phyloP scores from a whole-genome alignment of 257 asterid genomes.

The Nicotiana tomentosiformis region DNA sequence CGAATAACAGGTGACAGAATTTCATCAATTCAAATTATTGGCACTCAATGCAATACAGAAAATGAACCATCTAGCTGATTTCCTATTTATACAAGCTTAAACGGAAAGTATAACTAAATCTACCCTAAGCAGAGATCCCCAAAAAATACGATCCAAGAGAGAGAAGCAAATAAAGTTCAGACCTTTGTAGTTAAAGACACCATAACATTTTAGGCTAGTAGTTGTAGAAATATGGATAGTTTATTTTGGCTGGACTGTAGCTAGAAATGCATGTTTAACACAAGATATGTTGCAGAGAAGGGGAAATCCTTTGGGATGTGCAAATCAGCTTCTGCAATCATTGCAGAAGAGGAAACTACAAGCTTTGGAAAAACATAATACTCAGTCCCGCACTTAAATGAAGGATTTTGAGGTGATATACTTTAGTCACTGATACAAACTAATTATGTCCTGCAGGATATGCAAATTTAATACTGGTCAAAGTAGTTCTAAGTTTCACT shows the following conservation, averaged over 20 bases:
- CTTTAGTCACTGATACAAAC: neutral
- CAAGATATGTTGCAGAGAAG: too few species aligned
- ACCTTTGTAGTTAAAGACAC: neutral
- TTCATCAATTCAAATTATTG: neutral
- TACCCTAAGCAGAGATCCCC: neutral
- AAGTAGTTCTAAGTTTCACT: neutral
- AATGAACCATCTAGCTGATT: neutral
- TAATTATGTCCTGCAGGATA: neutral
- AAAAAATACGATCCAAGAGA: neutral
- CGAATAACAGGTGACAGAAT: neutral
- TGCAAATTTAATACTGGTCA: neutral
- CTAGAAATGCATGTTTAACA: too few species aligned
- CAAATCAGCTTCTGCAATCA: neutral
- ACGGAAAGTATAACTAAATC: neutral
- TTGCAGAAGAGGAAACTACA: neutral
- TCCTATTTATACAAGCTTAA: neutral
- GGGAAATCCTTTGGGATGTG: neutral
- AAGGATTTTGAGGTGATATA: neutral
- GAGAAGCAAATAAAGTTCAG: neutral
- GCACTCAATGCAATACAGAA: neutral
- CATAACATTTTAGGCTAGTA: neutral
- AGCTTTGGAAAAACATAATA: neutral
- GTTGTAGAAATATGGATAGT: neutral
- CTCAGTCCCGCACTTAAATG: too few species aligned
- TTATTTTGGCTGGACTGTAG: too few species aligned